These are phyloP conservation scores for Globisporangium radiosum DNA, from an alignment of 352 stramenopile genomes.

Conservation along the genomic window DNA sequence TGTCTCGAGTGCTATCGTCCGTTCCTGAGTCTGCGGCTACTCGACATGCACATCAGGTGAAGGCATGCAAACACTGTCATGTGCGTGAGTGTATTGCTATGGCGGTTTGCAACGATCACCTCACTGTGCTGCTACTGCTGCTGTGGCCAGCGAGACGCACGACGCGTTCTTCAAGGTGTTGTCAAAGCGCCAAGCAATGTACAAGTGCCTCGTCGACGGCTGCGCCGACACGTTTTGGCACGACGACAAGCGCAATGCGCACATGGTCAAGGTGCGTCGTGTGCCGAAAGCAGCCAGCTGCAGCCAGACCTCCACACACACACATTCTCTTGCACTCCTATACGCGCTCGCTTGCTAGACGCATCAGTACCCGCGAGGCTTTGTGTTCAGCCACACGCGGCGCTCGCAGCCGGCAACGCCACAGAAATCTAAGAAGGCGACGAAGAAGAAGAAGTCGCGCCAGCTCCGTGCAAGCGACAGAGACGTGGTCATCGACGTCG, in stretches of 20 bases:
- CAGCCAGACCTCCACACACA: neutral
- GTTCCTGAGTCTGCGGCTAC: slow-evolving; percentile 39
- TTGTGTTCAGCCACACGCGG: slow-evolving; percentile 29
- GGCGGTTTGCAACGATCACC: no score
- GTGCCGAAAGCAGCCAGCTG: no score
- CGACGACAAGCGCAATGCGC: slow-evolving; percentile 40
- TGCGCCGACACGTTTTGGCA: slow-evolving; percentile 36
- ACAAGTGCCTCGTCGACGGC: slow-evolving; percentile 45
- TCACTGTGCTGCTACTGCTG: neutral
- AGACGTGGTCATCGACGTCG: neutral
- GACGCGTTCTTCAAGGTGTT: slow-evolving; percentile 60
- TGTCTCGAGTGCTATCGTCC: slow-evolving; percentile 42
- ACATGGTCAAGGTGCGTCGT: slow-evolving; percentile 22
- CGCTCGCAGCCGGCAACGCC: neutral
- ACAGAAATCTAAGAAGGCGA: slow-evolving; percentile 21
- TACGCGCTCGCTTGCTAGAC: slow-evolving; percentile 4
- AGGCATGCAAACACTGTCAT: neutral
- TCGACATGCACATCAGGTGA: slow-evolving; percentile 49
- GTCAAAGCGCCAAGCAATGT: slow-evolving; percentile 56
- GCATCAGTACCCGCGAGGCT: slow-evolving; percentile 35
- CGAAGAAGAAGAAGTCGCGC: slow-evolving; percentile 19
- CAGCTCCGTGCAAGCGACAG: neutral
- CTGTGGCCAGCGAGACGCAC: slow-evolving; percentile 38
- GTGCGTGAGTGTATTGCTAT: no score
- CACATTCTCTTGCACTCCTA: neutral